Conservation (phyloP, 805 yeast genomes). For the Hermanozyma aechmeae region DNA sequence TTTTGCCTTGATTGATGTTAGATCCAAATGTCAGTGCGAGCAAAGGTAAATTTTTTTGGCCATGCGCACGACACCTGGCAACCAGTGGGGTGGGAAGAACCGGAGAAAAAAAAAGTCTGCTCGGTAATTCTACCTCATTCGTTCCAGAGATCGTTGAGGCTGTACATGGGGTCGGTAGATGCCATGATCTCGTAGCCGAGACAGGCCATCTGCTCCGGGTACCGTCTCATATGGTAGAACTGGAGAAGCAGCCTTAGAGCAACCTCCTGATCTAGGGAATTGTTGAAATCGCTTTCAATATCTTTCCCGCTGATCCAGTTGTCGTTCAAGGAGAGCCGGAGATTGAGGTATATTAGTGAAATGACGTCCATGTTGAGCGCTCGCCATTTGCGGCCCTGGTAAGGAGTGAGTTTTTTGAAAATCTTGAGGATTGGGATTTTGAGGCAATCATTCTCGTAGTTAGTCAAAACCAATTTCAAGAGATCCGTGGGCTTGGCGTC, state of each 20-base stretch:
- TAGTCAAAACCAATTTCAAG: constrained; percentile 45
- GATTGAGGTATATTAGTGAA: constrained; percentile 73
- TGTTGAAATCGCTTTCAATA: constrained; percentile 61
- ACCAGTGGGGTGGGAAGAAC: no score
- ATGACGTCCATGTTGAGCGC: constrained; percentile 88
- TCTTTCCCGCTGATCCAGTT: constrained; percentile 84
- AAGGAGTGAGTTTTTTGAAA: constrained; percentile 74
- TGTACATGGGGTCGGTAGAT: no score
- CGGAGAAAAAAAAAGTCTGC: no score
- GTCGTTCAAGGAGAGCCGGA: constrained; percentile 64
- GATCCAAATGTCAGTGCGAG: no score
- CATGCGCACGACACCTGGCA: no score
- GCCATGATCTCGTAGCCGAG: no score
- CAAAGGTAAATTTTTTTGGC: no score
- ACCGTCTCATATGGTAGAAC: constrained; percentile 60
- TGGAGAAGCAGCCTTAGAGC: constrained; percentile 73
- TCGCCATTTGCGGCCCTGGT: constrained; percentile 92
- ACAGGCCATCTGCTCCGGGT: constrained; percentile 40
- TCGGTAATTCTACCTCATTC: no score
- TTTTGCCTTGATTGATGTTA: constrained; percentile 15
- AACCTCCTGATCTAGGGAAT: constrained; percentile 77
- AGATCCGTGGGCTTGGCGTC: constrained; percentile 57
- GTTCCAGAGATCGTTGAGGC: no score
- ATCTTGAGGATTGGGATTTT: constrained; percentile 66
- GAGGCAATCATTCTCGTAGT: constrained; percentile 50